These are phyloP conservation scores for Nelumbo lutea DNA, from an alignment of 164 flowering plant species.

Conservation along the genomic window DNA sequence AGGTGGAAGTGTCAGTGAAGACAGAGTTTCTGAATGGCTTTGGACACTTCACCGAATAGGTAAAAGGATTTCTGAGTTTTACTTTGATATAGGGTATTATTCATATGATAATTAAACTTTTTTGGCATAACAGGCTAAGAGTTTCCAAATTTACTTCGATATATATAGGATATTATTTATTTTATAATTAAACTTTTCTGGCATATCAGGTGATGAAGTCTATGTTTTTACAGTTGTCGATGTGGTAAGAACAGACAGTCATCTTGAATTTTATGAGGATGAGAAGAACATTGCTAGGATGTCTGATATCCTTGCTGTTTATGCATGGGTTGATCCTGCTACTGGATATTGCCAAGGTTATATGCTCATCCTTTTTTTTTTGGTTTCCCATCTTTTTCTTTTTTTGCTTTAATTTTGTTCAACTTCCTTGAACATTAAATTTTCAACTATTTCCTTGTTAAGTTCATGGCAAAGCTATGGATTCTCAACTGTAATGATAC, in stretches of 20 bases:
- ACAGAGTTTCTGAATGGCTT: constrained; percentile 82
- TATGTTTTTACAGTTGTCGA: constrained; percentile 63
- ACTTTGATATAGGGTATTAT: not conserved
- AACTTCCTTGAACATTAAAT: not conserved
- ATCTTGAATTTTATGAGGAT: constrained; percentile 85
- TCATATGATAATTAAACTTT: not conserved
- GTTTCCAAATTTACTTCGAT: no score
- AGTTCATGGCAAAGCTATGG: not conserved
- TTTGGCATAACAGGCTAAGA: no score
- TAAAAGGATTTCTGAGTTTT: constrained; percentile 16
- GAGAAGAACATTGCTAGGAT: constrained; percentile 76
- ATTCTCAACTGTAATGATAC: not conserved
- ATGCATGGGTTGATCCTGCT: constrained; percentile 95
- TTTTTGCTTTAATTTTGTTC: no score
- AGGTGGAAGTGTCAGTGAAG: constrained; percentile 38
- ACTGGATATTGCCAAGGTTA: constrained; percentile 95
- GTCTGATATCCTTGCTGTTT: constrained; percentile 94
- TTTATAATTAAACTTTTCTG: not conserved
- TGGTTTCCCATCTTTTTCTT: not conserved
- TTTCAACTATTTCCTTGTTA: not conserved
- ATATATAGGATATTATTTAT: no score
- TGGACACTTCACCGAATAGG: constrained; percentile 96
- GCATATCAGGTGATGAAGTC: not conserved
- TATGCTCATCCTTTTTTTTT: constrained; percentile 8
- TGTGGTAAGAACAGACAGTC: constrained; percentile 90